These are phyloP conservation scores for Taiozyma sp. DNA, from an alignment of 1,139 yeast genomes.

Conservation along the genomic window DNA sequence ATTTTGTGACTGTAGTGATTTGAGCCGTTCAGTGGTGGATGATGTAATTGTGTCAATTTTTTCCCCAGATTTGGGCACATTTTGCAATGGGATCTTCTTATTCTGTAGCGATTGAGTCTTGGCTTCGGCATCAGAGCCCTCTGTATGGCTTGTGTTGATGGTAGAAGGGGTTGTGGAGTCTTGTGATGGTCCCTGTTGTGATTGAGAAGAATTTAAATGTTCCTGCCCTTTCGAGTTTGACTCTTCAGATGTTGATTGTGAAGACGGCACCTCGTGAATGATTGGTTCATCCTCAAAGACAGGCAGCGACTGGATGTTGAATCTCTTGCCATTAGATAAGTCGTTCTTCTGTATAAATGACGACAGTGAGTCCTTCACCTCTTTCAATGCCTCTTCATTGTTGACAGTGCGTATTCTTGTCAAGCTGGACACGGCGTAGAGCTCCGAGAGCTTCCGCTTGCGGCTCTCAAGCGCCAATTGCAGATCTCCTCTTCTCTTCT, in stretches of 20 bases:
- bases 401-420: slow-evolving; percentile 15
- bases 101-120: not conserved
- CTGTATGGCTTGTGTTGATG: not conserved
- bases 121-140: not conserved
- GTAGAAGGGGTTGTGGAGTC: not conserved
- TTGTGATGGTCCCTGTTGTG: not conserved
- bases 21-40: not conserved
- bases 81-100: not conserved
- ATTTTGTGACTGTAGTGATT: not conserved
- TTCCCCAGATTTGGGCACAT: not conserved
- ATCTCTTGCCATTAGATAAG: slow-evolving; percentile 33
- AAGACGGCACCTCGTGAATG: not conserved
- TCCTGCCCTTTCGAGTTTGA: slow-evolving; percentile 8
- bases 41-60: not conserved
- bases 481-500: slow-evolving; percentile 37
- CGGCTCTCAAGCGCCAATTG: slow-evolving; percentile 35
- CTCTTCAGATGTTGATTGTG: not conserved
- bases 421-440: slow-evolving; percentile 46
- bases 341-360: slow-evolving; percentile 42
- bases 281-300: not conserved
- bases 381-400: slow-evolving; percentile 27
- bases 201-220: slow-evolving; percentile 9
- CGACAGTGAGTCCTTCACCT: slow-evolving; percentile 35
- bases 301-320: slow-evolving; percentile 7
- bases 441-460: slow-evolving; percentile 49